Evolutionary conservation across 192 early-diverging fungal species (phyloP), one percentile per base, ranked within the genome.

Genomic region (Endogone sp.): DNA sequence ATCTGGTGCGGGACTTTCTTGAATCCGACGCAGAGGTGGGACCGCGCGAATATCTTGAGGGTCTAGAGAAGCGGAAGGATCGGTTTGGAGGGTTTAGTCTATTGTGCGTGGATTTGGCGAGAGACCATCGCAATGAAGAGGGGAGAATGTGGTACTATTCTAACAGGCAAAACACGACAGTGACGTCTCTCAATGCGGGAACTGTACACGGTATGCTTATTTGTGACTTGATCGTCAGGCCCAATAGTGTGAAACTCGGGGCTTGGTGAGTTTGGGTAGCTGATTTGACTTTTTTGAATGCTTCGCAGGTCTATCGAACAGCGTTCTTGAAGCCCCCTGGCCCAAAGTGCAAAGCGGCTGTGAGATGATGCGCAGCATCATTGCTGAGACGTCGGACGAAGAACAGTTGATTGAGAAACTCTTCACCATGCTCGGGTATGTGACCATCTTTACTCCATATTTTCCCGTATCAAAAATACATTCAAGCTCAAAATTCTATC

Each of bases 11-110:
- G 56, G 69, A 77, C 56, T 71, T 30, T 22, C 25, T 82, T 22
- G 23, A 57, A 54, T 30, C n/a, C 23, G 24, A 59, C 3, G 30
- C 13, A 24, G 21, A 23, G 2, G 29, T 27, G 16, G 67, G 69
- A 1, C 69, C 68, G 0, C 66, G 63, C 21, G 68, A 73, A 62
- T 78, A 79, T 64, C 58, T 66, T 20, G 60, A 65, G 31, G 61
- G 71, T 0, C 44, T 77, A 2, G 23, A 63, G 2, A 60, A 69
- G 4, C 69, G 75, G 49, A 72, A 69, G 4, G 26, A 65, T 2
- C 73, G 72, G 9, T 85, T 72, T 71, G 77, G 79, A 28, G 83
- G 83, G 2, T 71, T 81, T 49, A 85, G 75, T 56, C 29, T 85
- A 23, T 37, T 85, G 26, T 70, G 71, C 56, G 75, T 77, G 20